Evolutionary conservation across 108 stramenopile genomes (phyloP), one percentile per base, ranked within the genome.

Genomic region (Cyclotella baltica): DNA sequence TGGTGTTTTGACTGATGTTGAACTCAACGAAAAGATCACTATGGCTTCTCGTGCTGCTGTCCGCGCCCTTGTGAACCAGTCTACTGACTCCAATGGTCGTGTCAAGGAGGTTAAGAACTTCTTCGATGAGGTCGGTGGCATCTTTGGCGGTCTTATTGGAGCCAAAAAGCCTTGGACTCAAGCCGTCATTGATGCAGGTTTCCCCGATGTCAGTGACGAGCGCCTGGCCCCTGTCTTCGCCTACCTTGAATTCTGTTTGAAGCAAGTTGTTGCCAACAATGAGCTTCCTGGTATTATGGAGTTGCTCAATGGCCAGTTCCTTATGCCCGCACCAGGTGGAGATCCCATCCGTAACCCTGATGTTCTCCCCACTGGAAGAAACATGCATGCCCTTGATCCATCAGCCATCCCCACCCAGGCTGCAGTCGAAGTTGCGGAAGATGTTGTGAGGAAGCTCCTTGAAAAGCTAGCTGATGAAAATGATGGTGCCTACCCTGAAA

Each of bases 301-400:
- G 74, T 90, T 97, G 15, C 87, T 98, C 34, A 95, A 98, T 75
- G 97, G 97, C 57, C 80, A 96, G 58, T 98, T 96, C 92, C 89
- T 98, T 65, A 88, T 90, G 87, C 97, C 97, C 55, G 97, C 95
- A 25, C 97, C 97, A 27, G 97, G 97, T 85, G 97, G 97, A 61
- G 97, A 98, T 80, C 97, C 97, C 16, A 98, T 98, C 86, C 93
- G 97, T 43, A 98, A 98, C 86, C 97, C 97, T 11, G 96, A 96
- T 80, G 97, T 98, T 20, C 90, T 97, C 19, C 98, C 96, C 53
- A 97, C 96, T 48, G 98, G 96, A 62, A 90, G 94, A 43, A 97
- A 98, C 88, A 97, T 97, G 96, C 96, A 97, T 85, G 95, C 96
- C 0, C 90, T 98, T 53, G 98, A 98, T 79, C 96, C 98, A 18